Conservation (phyloP, 306 rosid genomes). For the Prunus campanulata region DNA sequence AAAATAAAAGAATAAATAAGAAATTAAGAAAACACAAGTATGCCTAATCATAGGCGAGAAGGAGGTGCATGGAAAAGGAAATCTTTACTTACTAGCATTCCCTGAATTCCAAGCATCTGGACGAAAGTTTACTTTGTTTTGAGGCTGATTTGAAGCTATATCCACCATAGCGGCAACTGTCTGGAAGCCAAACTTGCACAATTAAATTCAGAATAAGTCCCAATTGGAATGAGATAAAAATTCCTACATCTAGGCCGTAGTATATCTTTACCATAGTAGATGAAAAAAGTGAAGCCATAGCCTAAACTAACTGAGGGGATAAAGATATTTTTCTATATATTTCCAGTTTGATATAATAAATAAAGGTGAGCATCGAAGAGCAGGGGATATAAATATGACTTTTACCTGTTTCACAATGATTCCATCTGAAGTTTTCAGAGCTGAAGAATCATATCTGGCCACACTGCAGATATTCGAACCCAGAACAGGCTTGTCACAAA, state of each 20-base stretch:
- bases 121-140: conserved; percentile 5
- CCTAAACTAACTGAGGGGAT: neutral
- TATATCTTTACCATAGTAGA: neutral
- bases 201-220: conserved; percentile 4
- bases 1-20: conserved; percentile 11
- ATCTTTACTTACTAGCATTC: conserved; percentile 40
- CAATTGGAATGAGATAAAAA: neutral
- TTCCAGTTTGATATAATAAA: neutral
- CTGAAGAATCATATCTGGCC: conserved; percentile 22
- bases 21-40: conserved; percentile 7
- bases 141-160: conserved; percentile 28
- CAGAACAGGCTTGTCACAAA: conserved; percentile 21
- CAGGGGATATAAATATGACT: conserved; percentile 14
- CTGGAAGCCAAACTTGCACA: conserved; percentile 38
- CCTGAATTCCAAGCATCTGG: conserved; percentile 18
- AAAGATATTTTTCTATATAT: neutral
- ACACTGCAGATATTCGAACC: conserved; percentile 25
- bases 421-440: conserved; percentile 26
- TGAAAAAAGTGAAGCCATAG: neutral
- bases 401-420: conserved; percentile 41
- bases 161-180: conserved; percentile 28
- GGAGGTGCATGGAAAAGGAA: conserved; percentile 5
- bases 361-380: conserved; percentile 8
- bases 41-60: neutral
- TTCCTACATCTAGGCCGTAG: neutral